These are phyloP conservation scores for Trichosporon inkin DNA, from an alignment of 1,284 basidiomycete genomes.

Conservation along the genomic window DNA sequence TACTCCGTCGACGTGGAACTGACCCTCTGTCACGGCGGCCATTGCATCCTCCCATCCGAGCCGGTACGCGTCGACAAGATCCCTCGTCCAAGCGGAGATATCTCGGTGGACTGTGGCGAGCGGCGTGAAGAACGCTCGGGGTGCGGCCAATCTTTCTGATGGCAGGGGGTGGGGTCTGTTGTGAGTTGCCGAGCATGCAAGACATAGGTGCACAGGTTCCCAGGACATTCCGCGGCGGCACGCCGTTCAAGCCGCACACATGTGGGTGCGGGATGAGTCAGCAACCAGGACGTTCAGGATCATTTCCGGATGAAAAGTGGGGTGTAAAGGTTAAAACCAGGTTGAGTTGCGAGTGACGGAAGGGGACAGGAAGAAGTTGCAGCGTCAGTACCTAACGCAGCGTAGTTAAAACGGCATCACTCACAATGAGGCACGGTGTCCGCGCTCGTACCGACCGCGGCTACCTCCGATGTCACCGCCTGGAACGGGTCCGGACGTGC, in stretches of 20 bases:
- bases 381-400: background rate
- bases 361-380: background rate
- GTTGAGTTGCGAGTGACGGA: background rate
- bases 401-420: conserved; percentile 5
- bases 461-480: background rate
- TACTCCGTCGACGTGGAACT: conserved; percentile 13
- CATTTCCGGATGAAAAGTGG: conserved; percentile 6
- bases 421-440: background rate
- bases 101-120: conserved; percentile 4
- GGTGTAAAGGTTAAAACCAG: conserved; percentile 2
- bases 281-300: conserved; percentile 2
- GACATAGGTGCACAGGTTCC: background rate
- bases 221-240: conserved; percentile 1
- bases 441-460: conserved; percentile 4
- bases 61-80: conserved; percentile 6
- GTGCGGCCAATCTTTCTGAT: background rate
- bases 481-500: background rate
- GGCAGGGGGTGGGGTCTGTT: background rate
- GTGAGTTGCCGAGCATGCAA: background rate
- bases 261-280: background rate
- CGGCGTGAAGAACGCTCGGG: conserved; percentile 13
- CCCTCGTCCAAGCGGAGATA: background rate
- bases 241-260: background rate
- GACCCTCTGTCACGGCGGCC: conserved; percentile 11
- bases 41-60: conserved; percentile 17